Conservation (phyloP, 2,329 filamentous ascomycete genomes). For the Dactylellina parvicollis region DNA sequence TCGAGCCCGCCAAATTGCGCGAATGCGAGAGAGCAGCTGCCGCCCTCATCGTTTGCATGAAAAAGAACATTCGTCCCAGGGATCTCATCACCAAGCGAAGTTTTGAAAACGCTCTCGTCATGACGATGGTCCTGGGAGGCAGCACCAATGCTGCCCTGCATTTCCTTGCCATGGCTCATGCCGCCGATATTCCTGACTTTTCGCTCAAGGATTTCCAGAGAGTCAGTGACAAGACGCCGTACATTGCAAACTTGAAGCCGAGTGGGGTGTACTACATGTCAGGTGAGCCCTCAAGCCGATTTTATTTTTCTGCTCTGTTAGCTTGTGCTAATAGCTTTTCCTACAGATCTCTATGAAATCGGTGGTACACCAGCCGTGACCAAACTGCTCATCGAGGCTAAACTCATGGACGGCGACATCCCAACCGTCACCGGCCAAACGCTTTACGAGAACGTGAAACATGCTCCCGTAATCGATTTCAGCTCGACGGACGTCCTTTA, state of each 20-base stretch:
- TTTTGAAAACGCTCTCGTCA: slow-evolving; percentile 87
- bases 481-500: slow-evolving; percentile 74
- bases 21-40: slow-evolving; percentile 85
- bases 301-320: neutral
- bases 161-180: slow-evolving; percentile 88
- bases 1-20: slow-evolving; percentile 77
- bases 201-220: slow-evolving; percentile 84
- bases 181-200: slow-evolving; percentile 76
- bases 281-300: slow-evolving; percentile 11
- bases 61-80: slow-evolving; percentile 80
- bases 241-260: slow-evolving; percentile 85
- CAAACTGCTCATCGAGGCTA: slow-evolving; percentile 81
- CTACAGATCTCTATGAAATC: slow-evolving; percentile 79
- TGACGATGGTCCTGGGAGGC: slow-evolving; percentile 92
- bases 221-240: slow-evolving; percentile 82
- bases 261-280: slow-evolving; percentile 85
- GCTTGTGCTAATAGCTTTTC: neutral
- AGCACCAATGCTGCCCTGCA: slow-evolving; percentile 90
- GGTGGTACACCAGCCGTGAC: slow-evolving; percentile 86
- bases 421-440: slow-evolving; percentile 86
- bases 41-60: slow-evolving; percentile 81
- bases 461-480: slow-evolving; percentile 76
- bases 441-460: slow-evolving; percentile 80
- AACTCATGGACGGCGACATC: slow-evolving; percentile 79
- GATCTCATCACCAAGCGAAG: slow-evolving; percentile 81